A percentile compares a stretch with the other conserved stretches of the same genome.
phyloP scores from a whole-genome alignment of 371 early-diverging fungal genomes.

The Syncephalastrum sp. region DNA sequence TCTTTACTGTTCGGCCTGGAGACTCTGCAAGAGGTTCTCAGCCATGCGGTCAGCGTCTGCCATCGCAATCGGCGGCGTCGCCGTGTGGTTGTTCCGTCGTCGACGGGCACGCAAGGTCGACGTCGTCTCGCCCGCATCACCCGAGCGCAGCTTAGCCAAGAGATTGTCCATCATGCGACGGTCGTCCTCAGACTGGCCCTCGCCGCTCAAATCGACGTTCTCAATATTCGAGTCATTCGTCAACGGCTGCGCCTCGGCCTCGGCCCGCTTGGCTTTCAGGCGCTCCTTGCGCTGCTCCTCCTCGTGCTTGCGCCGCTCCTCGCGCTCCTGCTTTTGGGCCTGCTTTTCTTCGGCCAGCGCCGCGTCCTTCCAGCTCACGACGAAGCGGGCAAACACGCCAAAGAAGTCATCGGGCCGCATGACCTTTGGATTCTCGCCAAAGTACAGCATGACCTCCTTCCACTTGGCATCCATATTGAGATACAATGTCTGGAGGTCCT shows the following conservation, averaged over 20 bases:
- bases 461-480: conserved; percentile 46
- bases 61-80: conserved; percentile 1
- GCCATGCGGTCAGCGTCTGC: conserved; percentile 1
- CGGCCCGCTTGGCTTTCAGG: conserved; percentile 5
- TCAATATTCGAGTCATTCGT: conserved; percentile 2
- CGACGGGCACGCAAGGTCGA: no score
- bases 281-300: conserved; percentile 29
- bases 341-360: conserved; percentile 31
- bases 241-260: conserved; percentile 2
- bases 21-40: conserved; percentile 17
- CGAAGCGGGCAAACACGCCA: conserved; percentile 23
- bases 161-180: conserved; percentile 47
- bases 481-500: conserved; percentile 41
- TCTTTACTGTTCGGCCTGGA: conserved; percentile 12
- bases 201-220: conserved; percentile 12
- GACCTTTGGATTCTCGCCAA: conserved; percentile 35
- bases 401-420: conserved; percentile 40
- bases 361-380: conserved; percentile 26
- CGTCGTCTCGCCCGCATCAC: conserved; percentile 15
- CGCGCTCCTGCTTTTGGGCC: conserved; percentile 25
- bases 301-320: conserved; percentile 25
- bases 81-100: neutral
- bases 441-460: conserved; percentile 40
- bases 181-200: conserved; percentile 19
- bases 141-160: conserved; percentile 36